Conservation (phyloP, 1,139 yeast genomes). For the Oligophagozyma castellii region DNA sequence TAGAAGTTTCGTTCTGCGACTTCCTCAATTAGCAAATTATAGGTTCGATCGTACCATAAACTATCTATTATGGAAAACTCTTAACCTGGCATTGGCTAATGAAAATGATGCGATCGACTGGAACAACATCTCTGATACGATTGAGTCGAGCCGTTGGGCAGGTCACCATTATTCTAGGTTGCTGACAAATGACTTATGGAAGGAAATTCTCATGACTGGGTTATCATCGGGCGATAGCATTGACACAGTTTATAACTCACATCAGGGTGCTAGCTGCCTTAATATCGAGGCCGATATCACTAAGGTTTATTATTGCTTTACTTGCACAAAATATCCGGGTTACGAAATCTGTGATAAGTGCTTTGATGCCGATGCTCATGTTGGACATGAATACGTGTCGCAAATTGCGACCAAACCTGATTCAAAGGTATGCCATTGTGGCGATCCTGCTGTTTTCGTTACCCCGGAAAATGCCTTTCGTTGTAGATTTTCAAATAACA, state of each 20-base stretch:
- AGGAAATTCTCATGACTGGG: slow-evolving; percentile 3
- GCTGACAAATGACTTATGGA: slow-evolving; percentile 12
- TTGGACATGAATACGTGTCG: slow-evolving; percentile 63
- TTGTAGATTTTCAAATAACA: slow-evolving; percentile 44
- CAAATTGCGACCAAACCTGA: slow-evolving; percentile 65
- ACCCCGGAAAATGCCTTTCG: slow-evolving; percentile 9
- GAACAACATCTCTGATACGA: slow-evolving; percentile 9
- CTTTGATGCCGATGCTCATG: slow-evolving; percentile 55
- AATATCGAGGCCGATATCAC: slow-evolving; percentile 18
- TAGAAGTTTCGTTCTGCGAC: too few relatives aligned
- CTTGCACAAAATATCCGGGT: slow-evolving; percentile 23
- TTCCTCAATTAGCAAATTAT: slow-evolving; percentile 15
- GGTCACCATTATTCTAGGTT: slow-evolving; percentile 9
- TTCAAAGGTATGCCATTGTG: slow-evolving; percentile 95
- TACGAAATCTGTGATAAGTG: slow-evolving; percentile 56
- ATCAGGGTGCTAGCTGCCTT: slow-evolving; percentile 16
- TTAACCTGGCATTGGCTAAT: slow-evolving; percentile 8
- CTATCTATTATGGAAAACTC: slow-evolving; percentile 19
- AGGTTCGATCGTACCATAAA: slow-evolving; percentile 15
- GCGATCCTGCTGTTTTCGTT: slow-evolving; percentile 57
- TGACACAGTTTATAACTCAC: slow-evolving; percentile 8
- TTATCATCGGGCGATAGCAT: slow-evolving; percentile 3
- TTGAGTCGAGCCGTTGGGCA: slow-evolving; percentile 13
- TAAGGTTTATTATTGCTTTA: slow-evolving; percentile 22
- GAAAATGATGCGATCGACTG: slow-evolving; percentile 12